phyloP scores from a whole-genome alignment of 2,329 filamentous ascomycete species.

The Tetracladium maxilliforme region DNA sequence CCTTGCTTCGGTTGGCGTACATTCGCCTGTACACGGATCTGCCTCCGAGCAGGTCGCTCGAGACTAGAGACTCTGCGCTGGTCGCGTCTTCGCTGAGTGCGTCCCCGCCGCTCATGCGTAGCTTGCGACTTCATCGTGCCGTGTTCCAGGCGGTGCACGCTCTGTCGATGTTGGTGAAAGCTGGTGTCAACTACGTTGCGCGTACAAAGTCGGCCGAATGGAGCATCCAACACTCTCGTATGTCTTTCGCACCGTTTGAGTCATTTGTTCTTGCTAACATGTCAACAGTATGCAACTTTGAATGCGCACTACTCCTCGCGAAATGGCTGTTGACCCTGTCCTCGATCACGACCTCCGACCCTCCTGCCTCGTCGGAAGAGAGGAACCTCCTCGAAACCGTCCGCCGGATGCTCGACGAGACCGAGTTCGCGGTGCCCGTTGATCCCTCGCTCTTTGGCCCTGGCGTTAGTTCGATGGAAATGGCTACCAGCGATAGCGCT shows the following conservation, averaged over 20 bases:
- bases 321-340: conserved; percentile 21
- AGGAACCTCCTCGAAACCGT: conserved; percentile 38
- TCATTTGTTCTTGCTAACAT: conserved; percentile 1
- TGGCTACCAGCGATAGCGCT: conserved; percentile 20
- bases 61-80: conserved; percentile 45
- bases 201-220: conserved; percentile 45
- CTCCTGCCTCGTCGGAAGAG: conserved; percentile 27
- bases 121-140: conserved; percentile 43
- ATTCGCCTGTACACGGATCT: conserved; percentile 54
- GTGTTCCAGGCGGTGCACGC: conserved; percentile 56
- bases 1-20: conserved; percentile 42
- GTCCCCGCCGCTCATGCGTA: conserved; percentile 42
- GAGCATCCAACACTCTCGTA: conserved; percentile 47
- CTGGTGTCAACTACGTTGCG: conserved; percentile 46
- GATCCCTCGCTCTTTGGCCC: conserved; percentile 36
- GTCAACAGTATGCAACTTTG: conserved; percentile 39
- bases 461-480: too few relatives aligned
- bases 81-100: conserved; percentile 46
- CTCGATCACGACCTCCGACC: conserved; percentile 1
- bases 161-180: conserved; percentile 50
- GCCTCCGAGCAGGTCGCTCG: conserved; percentile 44
- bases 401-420: conserved; percentile 44
- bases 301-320: conserved; percentile 44
- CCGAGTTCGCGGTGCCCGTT: conserved; percentile 44
- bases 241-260: conserved; percentile 13